phyloP scores from a whole-genome alignment of 192 early-diverging fungal species.

The Mortierella hygrophila region DNA sequence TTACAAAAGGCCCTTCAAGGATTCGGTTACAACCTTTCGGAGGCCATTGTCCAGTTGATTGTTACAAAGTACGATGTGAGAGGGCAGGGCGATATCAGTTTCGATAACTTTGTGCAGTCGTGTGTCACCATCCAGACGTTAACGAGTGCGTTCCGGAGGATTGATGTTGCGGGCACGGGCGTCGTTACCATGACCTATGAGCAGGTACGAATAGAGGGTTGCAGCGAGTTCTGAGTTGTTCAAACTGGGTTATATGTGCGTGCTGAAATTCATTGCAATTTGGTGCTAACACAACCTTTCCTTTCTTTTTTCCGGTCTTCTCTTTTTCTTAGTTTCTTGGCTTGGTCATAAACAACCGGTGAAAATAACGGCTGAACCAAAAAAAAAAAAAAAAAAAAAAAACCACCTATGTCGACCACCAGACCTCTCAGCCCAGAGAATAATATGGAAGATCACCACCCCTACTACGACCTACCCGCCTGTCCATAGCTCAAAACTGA shows the following conservation, averaged over 20 bases:
- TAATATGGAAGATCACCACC: background rate
- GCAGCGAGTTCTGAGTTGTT: background rate
- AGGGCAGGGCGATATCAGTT: conserved; percentile 57
- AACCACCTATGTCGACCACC: background rate
- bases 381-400: no score
- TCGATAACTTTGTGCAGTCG: conserved; percentile 62
- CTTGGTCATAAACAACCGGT: conserved; percentile 53
- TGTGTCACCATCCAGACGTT: conserved; percentile 75
- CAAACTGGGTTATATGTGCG: background rate
- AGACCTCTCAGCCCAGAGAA: no score
- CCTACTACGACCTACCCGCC: background rate
- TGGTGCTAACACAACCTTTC: background rate
- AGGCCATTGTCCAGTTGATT: conserved; percentile 38
- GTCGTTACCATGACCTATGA: conserved; percentile 74
- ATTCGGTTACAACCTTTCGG: conserved; percentile 59
- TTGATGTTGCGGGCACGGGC: conserved; percentile 69
- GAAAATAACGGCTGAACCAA: background rate
- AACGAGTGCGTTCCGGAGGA: conserved; percentile 70
- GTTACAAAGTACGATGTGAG: conserved; percentile 63
- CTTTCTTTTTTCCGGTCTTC: background rate
- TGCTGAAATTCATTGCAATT: background rate
- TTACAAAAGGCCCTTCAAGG: conserved; percentile 44
- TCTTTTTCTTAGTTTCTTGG: conserved; percentile 34
- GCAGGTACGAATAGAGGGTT: conserved; percentile 26
- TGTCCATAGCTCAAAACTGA: background rate